A percentile compares a stretch with the other conserved stretches of the same genome.
Evolutionary conservation across 208 protist species (phyloP).

Genomic region (Leishmania arabica): DNA sequence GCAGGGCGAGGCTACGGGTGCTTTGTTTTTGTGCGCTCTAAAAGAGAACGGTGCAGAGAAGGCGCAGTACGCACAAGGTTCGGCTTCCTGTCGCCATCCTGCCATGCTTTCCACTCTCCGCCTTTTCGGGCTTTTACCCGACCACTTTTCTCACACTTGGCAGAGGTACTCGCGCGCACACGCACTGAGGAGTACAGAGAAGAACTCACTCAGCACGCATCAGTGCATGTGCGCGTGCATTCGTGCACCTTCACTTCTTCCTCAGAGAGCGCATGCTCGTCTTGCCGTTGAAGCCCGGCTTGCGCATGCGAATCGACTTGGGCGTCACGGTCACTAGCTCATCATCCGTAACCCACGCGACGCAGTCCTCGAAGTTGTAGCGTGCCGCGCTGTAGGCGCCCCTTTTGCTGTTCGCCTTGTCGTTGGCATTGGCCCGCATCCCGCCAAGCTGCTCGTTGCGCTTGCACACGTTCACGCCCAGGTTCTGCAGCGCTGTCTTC

Average conservation of each 20-base stretch:
- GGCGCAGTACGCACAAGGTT: background rate
- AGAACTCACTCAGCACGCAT: too few relatives aligned
- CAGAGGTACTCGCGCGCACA: too few relatives aligned
- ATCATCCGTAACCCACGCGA: slow-evolving; percentile 88
- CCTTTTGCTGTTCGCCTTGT: slow-evolving; percentile 77
- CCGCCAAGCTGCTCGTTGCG: slow-evolving; percentile 91
- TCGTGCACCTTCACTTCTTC: slow-evolving; percentile 37
- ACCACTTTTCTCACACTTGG: background rate
- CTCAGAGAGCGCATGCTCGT: slow-evolving; percentile 80
- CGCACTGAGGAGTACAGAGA: background rate
- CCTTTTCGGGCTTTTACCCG: background rate
- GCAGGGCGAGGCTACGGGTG: background rate
- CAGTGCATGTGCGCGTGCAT: background rate
- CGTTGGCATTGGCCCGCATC: slow-evolving; percentile 90
- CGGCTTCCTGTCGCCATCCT: background rate
- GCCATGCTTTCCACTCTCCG: background rate
- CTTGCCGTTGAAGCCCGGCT: slow-evolving; percentile 90
- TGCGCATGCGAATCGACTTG: slow-evolving; percentile 91
- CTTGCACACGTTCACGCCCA: slow-evolving; percentile 90
- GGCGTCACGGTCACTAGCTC: slow-evolving; percentile 93
- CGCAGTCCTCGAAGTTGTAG: slow-evolving; percentile 87
- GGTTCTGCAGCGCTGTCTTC: slow-evolving; percentile 87
- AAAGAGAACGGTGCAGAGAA: background rate
- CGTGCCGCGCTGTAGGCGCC: slow-evolving; percentile 58
- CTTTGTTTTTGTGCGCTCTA: background rate